These are phyloP conservation scores for Bothia castanella DNA, from an alignment of 1,284 basidiomycete species.

Conservation along the genomic window DNA sequence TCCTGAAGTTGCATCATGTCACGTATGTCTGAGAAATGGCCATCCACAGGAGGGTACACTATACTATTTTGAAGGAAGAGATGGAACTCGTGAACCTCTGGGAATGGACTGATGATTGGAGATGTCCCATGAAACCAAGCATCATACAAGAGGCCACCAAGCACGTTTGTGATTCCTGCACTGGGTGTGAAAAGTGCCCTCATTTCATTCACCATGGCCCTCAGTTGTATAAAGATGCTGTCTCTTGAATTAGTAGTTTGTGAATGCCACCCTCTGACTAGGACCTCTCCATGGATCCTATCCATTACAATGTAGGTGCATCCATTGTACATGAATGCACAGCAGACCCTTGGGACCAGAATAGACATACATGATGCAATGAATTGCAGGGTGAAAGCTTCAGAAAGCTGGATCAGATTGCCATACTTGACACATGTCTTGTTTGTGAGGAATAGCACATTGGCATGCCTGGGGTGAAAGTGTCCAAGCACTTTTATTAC, in stretches of 20 bases:
- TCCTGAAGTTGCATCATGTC: constrained; percentile 1
- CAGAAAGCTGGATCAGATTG: no score
- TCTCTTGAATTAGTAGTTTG: not conserved
- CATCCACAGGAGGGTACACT: not conserved
- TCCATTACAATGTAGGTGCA: constrained; percentile 12
- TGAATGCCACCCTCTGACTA: not conserved
- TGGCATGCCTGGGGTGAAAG: no score
- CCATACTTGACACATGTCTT: no score
- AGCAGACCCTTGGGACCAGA: constrained; percentile 7
- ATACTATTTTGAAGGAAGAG: not conserved
- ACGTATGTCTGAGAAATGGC: not conserved
- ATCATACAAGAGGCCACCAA: constrained; percentile 4
- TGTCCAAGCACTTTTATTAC: no score
- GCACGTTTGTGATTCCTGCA: not conserved
- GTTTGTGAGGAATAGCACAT: no score
- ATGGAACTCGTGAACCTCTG: constrained; percentile 1
- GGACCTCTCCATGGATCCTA: not conserved
- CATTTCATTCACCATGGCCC: constrained; percentile 4
- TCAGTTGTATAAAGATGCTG: constrained; percentile 3
- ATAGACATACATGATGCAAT: no score
- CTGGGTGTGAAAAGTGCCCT: not conserved
- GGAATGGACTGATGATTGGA: not conserved
- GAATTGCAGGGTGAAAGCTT: no score
- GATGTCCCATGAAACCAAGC: not conserved
- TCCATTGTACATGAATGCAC: not conserved